Percentiles rank a stretch among this genome's conserved stretches.
phyloP scores from a whole-genome alignment of 257 asterid species.

The Solanum lycopersicoides region DNA sequence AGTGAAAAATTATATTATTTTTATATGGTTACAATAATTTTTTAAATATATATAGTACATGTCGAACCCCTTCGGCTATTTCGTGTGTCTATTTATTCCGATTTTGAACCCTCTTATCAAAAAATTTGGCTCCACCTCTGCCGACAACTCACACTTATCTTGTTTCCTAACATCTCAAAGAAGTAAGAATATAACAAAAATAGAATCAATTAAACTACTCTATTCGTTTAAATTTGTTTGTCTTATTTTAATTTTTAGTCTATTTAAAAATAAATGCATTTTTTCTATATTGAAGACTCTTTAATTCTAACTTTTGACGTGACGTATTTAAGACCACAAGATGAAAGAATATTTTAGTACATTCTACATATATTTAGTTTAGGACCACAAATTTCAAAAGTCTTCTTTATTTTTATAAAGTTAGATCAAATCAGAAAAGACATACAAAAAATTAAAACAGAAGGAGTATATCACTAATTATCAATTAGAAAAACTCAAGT shows the following conservation, averaged over 20 bases:
- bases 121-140: no score
- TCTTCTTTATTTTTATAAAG: neutral
- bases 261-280: neutral
- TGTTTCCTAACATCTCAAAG: slow-evolving; percentile 36
- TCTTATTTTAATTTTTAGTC: neutral
- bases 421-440: neutral
- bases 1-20: no score
- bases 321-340: neutral
- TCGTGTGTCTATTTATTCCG: no score
- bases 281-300: no score
- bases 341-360: no score
- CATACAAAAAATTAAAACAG: neutral
- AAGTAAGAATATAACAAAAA: neutral
- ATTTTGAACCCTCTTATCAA: no score
- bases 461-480: neutral
- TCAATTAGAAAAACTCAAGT: neutral
- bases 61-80: no score
- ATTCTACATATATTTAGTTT: neutral
- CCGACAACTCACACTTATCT: slow-evolving; percentile 31
- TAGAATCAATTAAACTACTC: neutral
- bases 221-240: neutral
- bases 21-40: no score
- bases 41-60: no score
- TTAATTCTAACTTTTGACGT: neutral
- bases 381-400: neutral